Conservation (phyloP, 2,329 filamentous ascomycete species). For the Nigrospora sphaerica region DNA sequence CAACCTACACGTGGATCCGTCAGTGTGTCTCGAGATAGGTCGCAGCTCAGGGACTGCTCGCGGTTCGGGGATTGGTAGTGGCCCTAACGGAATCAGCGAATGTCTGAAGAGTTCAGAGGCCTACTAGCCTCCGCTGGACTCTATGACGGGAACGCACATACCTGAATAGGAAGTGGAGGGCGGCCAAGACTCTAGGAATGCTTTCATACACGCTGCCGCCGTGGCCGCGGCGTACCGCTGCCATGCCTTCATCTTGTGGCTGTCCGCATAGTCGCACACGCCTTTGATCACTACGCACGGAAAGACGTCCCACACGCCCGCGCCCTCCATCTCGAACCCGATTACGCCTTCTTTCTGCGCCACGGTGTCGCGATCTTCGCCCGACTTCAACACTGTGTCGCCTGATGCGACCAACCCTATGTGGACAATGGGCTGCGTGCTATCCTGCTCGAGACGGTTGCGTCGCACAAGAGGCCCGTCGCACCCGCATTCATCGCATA, state of each 20-base stretch:
- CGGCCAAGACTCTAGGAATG: neutral
- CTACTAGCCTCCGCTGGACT: no score
- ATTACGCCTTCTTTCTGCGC: constrained; percentile 17
- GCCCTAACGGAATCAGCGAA: no score
- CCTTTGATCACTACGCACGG: no score
- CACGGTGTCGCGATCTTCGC: neutral
- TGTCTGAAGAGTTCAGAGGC: no score
- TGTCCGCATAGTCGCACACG: constrained; percentile 31
- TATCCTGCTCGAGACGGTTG: neutral
- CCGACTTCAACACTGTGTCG: neutral
- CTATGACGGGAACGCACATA: no score
- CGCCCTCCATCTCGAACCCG: constrained; percentile 25
- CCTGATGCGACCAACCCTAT: neutral
- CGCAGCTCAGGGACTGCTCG: no score
- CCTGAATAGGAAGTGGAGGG: constrained; percentile 10
- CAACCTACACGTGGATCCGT: no score
- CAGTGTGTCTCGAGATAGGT: no score
- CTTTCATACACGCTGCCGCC: neutral
- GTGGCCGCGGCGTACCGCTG: constrained; percentile 14
- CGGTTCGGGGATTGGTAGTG: no score
- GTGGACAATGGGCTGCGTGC: neutral
- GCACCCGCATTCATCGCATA: no score
- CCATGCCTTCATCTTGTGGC: constrained; percentile 28
- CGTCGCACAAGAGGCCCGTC: no score
- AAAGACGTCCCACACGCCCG: constrained; percentile 25